Evolutionary conservation across 306 rosid genomes (phyloP).

Genomic region (Inga laurina): DNA sequence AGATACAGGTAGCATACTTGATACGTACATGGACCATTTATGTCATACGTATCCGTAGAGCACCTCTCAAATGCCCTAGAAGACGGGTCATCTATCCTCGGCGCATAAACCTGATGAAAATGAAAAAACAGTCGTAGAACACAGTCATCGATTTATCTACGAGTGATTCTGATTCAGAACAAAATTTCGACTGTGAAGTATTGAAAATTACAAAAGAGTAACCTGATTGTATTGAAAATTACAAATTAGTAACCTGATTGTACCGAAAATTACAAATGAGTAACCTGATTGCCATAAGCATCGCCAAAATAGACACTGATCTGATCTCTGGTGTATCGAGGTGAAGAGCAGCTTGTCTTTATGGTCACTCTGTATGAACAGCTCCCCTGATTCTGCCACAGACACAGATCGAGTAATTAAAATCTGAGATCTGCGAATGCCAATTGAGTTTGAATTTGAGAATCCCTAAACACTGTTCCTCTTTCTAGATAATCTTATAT

Average conservation of each 20-base stretch:
- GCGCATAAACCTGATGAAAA: constrained; percentile 59
- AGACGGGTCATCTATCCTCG: constrained; percentile 65
- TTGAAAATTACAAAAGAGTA: no score
- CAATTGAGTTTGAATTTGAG: not conserved
- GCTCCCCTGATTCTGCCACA: constrained; percentile 45
- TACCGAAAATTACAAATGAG: no score
- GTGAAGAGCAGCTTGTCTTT: constrained; percentile 75
- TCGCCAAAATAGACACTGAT: constrained; percentile 87
- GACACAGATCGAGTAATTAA: not conserved
- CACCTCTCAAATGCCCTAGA: constrained; percentile 75
- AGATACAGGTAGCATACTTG: constrained; percentile 65
- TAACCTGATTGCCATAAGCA: constrained; percentile 86
- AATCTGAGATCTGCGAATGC: not conserved
- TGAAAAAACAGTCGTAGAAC: not conserved
- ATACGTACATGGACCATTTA: constrained; percentile 74
- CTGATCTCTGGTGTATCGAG: constrained; percentile 70
- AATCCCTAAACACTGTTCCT: not conserved
- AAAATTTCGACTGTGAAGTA: not conserved
- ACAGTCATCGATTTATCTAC: not conserved
- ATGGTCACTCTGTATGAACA: constrained; percentile 69
- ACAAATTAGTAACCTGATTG: no score
- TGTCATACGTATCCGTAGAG: constrained; percentile 71
- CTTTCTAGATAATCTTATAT: not conserved
- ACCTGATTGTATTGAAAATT: no score
- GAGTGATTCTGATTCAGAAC: not conserved